Conservation (phyloP, 2,329 filamentous ascomycete species). For the Pseudogymnoascus sp. region DNA sequence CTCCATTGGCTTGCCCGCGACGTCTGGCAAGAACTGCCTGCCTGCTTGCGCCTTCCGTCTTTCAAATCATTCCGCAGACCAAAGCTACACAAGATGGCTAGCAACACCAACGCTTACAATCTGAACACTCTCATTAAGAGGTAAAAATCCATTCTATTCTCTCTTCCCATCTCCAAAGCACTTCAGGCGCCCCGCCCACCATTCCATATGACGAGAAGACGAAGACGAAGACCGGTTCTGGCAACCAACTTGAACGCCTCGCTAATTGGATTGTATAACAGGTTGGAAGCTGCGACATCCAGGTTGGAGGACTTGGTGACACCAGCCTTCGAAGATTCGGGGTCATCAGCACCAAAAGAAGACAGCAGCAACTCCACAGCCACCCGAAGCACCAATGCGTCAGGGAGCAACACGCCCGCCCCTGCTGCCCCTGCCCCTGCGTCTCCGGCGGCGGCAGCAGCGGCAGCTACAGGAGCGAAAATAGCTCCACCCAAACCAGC, state of each 20-base stretch:
- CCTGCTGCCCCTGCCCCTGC: constrained; percentile 27
- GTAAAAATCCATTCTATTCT: constrained; percentile 44
- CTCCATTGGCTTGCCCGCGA: background rate
- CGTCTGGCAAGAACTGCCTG: background rate
- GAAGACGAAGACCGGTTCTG: background rate
- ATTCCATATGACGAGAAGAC: constrained; percentile 14
- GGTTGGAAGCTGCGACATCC: constrained; percentile 93
- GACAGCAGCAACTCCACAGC: constrained; percentile 33
- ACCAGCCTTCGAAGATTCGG: constrained; percentile 54
- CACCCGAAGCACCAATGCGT: constrained; percentile 27
- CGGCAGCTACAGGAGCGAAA: constrained; percentile 36
- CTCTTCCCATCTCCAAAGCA: constrained; percentile 11
- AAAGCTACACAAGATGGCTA: constrained; percentile 45
- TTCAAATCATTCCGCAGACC: background rate
- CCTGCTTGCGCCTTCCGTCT: background rate
- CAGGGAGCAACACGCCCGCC: constrained; percentile 11
- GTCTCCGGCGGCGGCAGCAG: constrained; percentile 30
- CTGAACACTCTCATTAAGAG: constrained; percentile 96
- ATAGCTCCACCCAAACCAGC: constrained; percentile 30
- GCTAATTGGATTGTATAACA: constrained; percentile 35
- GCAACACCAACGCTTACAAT: constrained; percentile 94
- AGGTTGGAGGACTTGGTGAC: constrained; percentile 93
- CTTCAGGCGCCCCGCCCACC: background rate
- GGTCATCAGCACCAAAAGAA: constrained; percentile 43
- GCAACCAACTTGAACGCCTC: background rate